Percentiles rank a stretch among this genome's conserved stretches.
Evolutionary conservation across 2,329 filamentous ascomycete species (phyloP).

Genomic region (Ascochyta viciae-villosae): DNA sequence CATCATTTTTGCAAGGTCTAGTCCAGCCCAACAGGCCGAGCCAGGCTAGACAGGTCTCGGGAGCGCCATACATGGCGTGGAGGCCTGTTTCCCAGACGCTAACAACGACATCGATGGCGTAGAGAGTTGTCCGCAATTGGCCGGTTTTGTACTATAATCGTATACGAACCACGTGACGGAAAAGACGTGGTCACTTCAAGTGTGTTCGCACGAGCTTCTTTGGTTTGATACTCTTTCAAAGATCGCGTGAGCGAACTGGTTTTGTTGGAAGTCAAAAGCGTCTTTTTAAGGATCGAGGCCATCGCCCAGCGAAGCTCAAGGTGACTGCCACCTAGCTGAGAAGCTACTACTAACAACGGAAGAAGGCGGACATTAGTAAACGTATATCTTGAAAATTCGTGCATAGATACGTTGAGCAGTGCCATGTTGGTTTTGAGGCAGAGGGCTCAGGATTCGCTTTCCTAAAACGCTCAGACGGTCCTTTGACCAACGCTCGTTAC

Average conservation of each 20-base stretch:
- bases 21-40: neutral
- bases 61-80: neutral
- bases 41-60: slow-evolving; percentile 1
- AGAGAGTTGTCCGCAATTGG: neutral
- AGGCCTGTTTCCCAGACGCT: neutral
- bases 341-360: too few species aligned
- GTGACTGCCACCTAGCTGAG: too few species aligned
- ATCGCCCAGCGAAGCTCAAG: too few species aligned
- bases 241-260: too few species aligned
- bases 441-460: slow-evolving; percentile 13
- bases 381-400: neutral
- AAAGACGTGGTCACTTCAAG: too few species aligned
- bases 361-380: neutral
- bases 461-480: slow-evolving; percentile 14
- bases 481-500: neutral
- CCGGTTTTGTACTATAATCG: too few species aligned
- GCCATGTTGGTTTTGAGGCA: slow-evolving; percentile 3
- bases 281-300: too few species aligned
- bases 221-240: too few species aligned
- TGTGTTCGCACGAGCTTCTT: too few species aligned
- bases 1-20: neutral
- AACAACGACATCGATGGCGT: neutral
- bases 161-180: neutral
- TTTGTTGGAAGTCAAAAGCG: too few species aligned
- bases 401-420: neutral